A percentile compares a stretch with the other conserved stretches of the same genome.
These are phyloP conservation scores for Sclerotinia glacialis DNA, from an alignment of 2,329 filamentous ascomycete species.

Conservation along the genomic window DNA sequence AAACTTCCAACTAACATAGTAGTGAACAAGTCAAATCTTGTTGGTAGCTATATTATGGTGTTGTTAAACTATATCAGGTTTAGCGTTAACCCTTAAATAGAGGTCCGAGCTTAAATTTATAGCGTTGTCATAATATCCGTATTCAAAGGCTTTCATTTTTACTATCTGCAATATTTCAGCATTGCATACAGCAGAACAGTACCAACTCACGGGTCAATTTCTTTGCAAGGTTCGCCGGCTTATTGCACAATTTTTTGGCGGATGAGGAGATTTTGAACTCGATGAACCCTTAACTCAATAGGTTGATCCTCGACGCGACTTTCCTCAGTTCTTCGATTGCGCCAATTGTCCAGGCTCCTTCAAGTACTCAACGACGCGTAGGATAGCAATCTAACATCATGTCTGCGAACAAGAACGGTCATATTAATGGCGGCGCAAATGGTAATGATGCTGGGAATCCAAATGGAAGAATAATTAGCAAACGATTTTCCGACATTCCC, in stretches of 20 bases:
- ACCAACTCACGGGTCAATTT: not conserved
- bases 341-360: constrained; percentile 12
- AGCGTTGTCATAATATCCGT: constrained; percentile 14
- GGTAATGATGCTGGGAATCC: constrained; percentile 28
- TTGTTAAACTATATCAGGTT: constrained; percentile 3
- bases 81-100: not conserved
- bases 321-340: constrained; percentile 16
- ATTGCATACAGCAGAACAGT: constrained; percentile 1
- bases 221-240: not conserved
- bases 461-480: constrained; percentile 34
- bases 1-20: not conserved
- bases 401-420: constrained; percentile 33
- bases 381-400: constrained; percentile 25
- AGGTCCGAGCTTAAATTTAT: constrained; percentile 15
- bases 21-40: not conserved
- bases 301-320: constrained; percentile 22
- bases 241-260: not conserved
- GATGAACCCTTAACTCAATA: constrained; percentile 11
- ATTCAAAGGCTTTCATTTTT: constrained; percentile 17
- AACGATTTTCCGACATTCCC: constrained; percentile 63
- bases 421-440: constrained; percentile 34
- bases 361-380: constrained; percentile 10
- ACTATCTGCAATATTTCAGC: constrained; percentile 6
- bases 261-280: constrained; percentile 7
- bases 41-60: not conserved